Base-by-base conservation (phyloP, 2,329 filamentous ascomycete species). In the Plectosphaerella plurivora region DNA sequence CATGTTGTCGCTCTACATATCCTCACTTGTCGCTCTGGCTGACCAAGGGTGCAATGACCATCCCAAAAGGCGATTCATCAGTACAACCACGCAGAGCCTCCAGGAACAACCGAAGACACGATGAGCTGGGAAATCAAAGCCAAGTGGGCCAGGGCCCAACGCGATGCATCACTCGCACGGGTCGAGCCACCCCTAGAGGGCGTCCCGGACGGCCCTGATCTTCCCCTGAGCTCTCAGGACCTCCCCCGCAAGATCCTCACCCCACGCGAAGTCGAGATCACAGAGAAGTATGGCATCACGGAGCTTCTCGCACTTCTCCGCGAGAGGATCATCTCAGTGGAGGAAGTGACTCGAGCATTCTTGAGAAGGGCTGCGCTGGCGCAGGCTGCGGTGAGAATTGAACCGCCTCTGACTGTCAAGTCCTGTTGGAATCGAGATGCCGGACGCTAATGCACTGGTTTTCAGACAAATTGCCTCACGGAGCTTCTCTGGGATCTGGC, bases 341-440 rank as follows among this genome's bases (percentile, higher is more conserved):
- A 54, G 42, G 49, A 45, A 14, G 63, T 68, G 2, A 64, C 63
- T 63, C 5, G 42, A 2, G 76, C 75, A 1, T 79, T 79, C 54
- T 74, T 75, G 50, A 79, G 78, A 55, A 67, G 75, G 15, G 73
- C 75, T 4, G 73, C 74, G 1, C 68, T 79, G 20, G 73, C 73
- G 1, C 74, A 78, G 22, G 42, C 20, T 20, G 42, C 42, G 6
- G 42, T 45, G 60, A 45, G 42, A 45, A n/a, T n/a, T n/a, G n/a
- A n/a, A n/a, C n/a, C n/a, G n/a, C n/a, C n/a, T n/a, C n/a, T n/a
- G n/a, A n/a, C n/a, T n/a, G n/a, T n/a, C n/a, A n/a, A n/a, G n/a
- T n/a, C n/a, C n/a, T n/a, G n/a, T n/a, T n/a, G n/a, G n/a, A n/a
- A n/a, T n/a, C n/a, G n/a, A n/a, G n/a, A n/a, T n/a, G n/a, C n/a